Base-by-base conservation (phyloP, 2,329 filamentous ascomycete species). In the Ophiostoma sp. region DNA sequence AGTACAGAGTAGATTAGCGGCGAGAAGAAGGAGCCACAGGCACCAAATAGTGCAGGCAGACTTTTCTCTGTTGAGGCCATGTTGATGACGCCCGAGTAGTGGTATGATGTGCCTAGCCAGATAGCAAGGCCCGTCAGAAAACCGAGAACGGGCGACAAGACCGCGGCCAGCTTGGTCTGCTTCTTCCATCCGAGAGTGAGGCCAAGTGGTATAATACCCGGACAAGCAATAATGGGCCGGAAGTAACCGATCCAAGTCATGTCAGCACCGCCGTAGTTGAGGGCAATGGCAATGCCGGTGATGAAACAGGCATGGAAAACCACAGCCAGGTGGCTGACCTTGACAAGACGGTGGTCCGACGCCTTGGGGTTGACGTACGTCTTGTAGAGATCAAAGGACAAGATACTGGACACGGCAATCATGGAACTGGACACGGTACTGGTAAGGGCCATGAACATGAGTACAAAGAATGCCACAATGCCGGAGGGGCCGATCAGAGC, bases 361-460 rank as follows among this genome's bases (percentile, higher is more conserved):
- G 73, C 70, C 4, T 55, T 71, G 6, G 76, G 77, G 65, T 75
- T 77, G 63, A 79, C 71, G 65, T 79, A 80, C 5, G 76, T 75
- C 66, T 77, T 76, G 72, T 79, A 80, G 9, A 79, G 70, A 64
- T 80, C 78, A 68, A 78, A 79, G 0, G 78, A 78, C 41, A 79
- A 71, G 3, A 80, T 71, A 3, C 76, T 76, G 3, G 75, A 76
- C 2, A 78, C 76, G 3, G 76, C 79, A 12, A 82, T 81, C 12
- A 81, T 75, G 62, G 81, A 79, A 0, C 80, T 78, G 5, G 72
- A 79, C 55, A 80, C 80, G 0, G 78, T 78, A 11, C 75, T 77
- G 0, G 81, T 82, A 3, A 81, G 78, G 3, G 80, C 80, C 81
- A 82, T 82, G 74, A 82, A 82, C 0, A 82, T 75, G 12, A 81